Base-by-base conservation (phyloP, 2,329 filamentous ascomycete genomes). In the Ophiostoma ips region DNA sequence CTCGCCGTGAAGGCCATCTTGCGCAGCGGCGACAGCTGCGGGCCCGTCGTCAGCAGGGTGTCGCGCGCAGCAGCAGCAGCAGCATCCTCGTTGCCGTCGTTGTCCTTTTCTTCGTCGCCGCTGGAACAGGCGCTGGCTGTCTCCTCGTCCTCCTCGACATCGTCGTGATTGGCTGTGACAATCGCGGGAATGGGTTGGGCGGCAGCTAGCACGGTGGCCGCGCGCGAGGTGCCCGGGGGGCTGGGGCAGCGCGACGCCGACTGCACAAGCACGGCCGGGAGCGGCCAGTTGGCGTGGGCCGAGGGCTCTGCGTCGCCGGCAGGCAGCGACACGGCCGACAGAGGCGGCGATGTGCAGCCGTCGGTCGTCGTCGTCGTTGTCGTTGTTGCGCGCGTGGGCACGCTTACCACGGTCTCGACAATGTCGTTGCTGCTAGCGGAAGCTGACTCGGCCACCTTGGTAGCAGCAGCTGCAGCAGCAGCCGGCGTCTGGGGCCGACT, bases 1-100 rank as follows among this genome's bases (percentile, higher is more conserved):
- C 56, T 55, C 11, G 57, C 56, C 10, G 51, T 57, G 34, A 54
- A 58, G 3, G 51, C 50, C 21, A 50, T 44, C 36, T 45, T 54
- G 16, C 45, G 38, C 3, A 35, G 35, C 3, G 49, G 49, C 37
- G 52, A 50, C 24, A 49, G 40, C n/a, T n/a, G n/a, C n/a, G n/a
- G 21, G 5, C 41, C 30, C 31, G 19, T 24, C 31, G 18, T 31
- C 21, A 16, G 28, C 24, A 28, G 24, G 24, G 24, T 28, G 24
- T 28, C 24, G 24, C 24, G 24, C 24, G 24, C 24, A 28, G 24
- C 24, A 28, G 24, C 24, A 28, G 8, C 24, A 28, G 8, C 24
- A 28, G n/a, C 30, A 11, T 31, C 6, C n/a, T n/a, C n/a, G n/a
- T n/a, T n/a, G n/a, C n/a, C n/a, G n/a, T n/a, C n/a, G n/a, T 33